Evolutionary conservation across 169 alveolate genomes (phyloP).

Genomic region (Eimeria tenella): DNA sequence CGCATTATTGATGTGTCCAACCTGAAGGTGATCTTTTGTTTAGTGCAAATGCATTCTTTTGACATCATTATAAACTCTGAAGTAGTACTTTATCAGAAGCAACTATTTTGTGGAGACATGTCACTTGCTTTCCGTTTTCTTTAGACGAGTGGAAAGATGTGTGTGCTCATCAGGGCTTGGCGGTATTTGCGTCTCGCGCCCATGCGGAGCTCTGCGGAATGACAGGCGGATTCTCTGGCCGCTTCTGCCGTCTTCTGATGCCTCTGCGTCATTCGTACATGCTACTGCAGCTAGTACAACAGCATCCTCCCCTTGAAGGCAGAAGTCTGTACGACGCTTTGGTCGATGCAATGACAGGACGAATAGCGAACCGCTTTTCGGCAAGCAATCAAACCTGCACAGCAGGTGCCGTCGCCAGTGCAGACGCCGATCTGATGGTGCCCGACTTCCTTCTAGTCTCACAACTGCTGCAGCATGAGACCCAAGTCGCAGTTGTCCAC

Average conservation of each 20-base stretch:
- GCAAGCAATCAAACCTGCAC: background rate
- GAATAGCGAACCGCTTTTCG: constrained; percentile 54
- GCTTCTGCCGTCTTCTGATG: constrained; percentile 73
- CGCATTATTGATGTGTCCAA: constrained; percentile 81
- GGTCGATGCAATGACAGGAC: constrained; percentile 49
- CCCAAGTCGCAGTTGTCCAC: constrained; percentile 82
- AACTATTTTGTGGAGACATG: background rate
- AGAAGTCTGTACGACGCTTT: constrained; percentile 35
- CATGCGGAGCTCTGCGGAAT: constrained; percentile 51
- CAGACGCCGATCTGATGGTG: constrained; percentile 45
- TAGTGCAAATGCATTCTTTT: background rate
- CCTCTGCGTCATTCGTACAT: constrained; percentile 76
- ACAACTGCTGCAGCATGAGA: constrained; percentile 80
- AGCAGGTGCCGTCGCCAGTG: background rate
- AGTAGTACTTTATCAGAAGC: too few species aligned
- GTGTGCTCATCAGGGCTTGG: constrained; percentile 65
- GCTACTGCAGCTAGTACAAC: constrained; percentile 53
- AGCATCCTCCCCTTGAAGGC: constrained; percentile 32
- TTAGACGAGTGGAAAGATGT: background rate
- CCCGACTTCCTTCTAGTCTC: constrained; percentile 79
- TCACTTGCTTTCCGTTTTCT: background rate
- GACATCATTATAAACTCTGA: background rate
- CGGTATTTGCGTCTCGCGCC: constrained; percentile 50
- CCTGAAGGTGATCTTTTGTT: constrained; percentile 50
- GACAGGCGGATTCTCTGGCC: constrained; percentile 60